Base-by-base conservation (phyloP, 257 asterid species). In the Pogostemon cablin region DNA sequence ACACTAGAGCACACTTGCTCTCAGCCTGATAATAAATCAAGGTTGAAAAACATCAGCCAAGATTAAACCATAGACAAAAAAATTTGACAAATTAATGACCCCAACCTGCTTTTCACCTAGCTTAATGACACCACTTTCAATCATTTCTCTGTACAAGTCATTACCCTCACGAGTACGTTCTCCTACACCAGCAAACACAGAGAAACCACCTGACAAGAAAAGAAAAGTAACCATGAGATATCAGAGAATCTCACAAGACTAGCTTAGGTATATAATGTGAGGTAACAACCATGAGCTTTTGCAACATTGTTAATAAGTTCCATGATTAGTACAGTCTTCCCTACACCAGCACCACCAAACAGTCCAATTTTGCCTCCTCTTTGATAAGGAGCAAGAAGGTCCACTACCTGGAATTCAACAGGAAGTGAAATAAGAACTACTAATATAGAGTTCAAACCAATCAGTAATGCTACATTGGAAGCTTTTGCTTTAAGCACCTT, bases 91-190 rank as follows among this genome's bases (percentile, higher is more conserved):
- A 32, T 40, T 47, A 57, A 11, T 39, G 15, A 58, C 47, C 71
- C 79, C 53, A 40, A 92, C 98, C 96, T 95, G 99, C 85, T 95
- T 83, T 0, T 91, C 99, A 76, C 92, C 99, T 49, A 91, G 96
- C 93, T 91, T 95, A 69, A 95, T 95, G 78, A 95, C 98, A 85
- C 99, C 99, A 88, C 99, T 95, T 74, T 95, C 99, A 79, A 95
- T 91, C 99, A 95, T 95, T 84, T 95, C 98, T 74, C 98, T 85
- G 88, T 91, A 95, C 81, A 95, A 86, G 78, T 95, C 99, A 67
- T 95, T 95, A 71, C 99, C 99, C 89, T 95, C 99, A 50, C 98
- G 88, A 43, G 99, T 95, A 5, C 99, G 91, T 77, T 95, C 99
- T 68, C 99, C 99, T 4, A 95, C 98, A 78, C 99, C 99, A 81